Evolutionary conservation across 768 basidiomycete species (phyloP).

Genomic region (Boletus subparvulus): DNA sequence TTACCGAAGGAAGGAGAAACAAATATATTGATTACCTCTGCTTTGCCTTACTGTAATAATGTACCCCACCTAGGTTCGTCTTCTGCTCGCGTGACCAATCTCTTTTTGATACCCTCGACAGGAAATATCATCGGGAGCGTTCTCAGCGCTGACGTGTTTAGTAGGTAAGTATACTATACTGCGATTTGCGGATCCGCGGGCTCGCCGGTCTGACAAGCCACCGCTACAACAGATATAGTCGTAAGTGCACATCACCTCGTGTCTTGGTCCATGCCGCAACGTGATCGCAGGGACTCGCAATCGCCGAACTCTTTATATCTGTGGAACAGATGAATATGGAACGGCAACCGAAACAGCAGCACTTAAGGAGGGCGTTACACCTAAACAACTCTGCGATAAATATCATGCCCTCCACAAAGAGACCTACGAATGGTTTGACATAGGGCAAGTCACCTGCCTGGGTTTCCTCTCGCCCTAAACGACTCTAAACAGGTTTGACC

Average conservation of each 20-base stretch:
- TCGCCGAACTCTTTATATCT: conserved; percentile 88
- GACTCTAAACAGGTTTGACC: conserved; percentile 68
- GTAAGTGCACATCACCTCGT: conserved; percentile 38
- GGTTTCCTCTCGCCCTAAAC: conserved; percentile 1
- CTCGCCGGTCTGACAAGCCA: conserved; percentile 4
- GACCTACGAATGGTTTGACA: conserved; percentile 97
- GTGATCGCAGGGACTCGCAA: conserved; percentile 60
- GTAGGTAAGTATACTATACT: conserved; percentile 56
- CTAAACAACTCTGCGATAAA: conserved; percentile 83
- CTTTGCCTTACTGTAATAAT: conserved; percentile 95
- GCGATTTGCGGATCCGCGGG: background rate
- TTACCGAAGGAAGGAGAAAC: conserved; percentile 82
- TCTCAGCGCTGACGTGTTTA: conserved; percentile 95
- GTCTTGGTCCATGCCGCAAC: background rate
- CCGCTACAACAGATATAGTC: conserved; percentile 49
- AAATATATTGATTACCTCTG: conserved; percentile 92
- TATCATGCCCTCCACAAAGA: conserved; percentile 86
- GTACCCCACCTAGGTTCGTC: conserved; percentile 88
- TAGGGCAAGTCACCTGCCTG: conserved; percentile 54
- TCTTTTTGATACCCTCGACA: conserved; percentile 20
- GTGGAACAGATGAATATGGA: conserved; percentile 99
- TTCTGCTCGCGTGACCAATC: conserved; percentile 5
- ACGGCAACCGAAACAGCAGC: conserved; percentile 99
- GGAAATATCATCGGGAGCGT: conserved; percentile 95
- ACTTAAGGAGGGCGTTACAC: conserved; percentile 79